Evolutionary conservation across 2,329 filamentous ascomycete species (phyloP).

Genomic region (Xylaria arbuscula): DNA sequence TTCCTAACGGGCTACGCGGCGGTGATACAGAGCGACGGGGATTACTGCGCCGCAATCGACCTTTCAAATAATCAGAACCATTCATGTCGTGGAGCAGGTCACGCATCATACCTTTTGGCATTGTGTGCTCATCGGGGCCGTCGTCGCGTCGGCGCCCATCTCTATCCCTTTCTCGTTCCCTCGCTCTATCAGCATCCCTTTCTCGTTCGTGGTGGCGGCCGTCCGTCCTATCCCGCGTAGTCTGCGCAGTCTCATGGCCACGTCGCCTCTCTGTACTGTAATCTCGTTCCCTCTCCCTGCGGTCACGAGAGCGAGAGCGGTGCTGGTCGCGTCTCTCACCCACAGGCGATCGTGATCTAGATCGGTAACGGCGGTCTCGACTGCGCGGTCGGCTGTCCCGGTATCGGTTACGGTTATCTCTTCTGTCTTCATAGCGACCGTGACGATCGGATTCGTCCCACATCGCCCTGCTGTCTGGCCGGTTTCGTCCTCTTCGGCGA

Average conservation of each 20-base stretch:
- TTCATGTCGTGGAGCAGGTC: neutral
- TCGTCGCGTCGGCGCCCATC: slow-evolving; percentile 42
- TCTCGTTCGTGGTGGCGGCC: slow-evolving; percentile 36
- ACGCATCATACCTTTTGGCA: slow-evolving; percentile 38
- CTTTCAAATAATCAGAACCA: slow-evolving; percentile 35
- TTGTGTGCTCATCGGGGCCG: slow-evolving; percentile 35
- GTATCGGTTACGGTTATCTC: slow-evolving; percentile 48
- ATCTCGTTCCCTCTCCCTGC: slow-evolving; percentile 54
- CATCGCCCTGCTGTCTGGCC: slow-evolving; percentile 69
- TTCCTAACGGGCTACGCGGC: slow-evolving; percentile 38
- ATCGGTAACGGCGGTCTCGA: slow-evolving; percentile 45
- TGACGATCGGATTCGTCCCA: slow-evolving; percentile 66
- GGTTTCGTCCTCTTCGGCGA: slow-evolving; percentile 52
- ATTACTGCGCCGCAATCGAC: slow-evolving; percentile 40
- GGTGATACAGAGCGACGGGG: slow-evolving; percentile 42
- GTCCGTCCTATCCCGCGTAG: slow-evolving; percentile 28
- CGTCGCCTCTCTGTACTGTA: slow-evolving; percentile 52
- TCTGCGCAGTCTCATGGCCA: slow-evolving; percentile 33
- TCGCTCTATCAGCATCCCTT: slow-evolving; percentile 22
- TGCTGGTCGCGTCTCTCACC: slow-evolving; percentile 50
- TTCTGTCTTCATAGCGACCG: slow-evolving; percentile 49
- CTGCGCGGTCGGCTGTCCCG: slow-evolving; percentile 49
- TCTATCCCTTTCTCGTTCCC: slow-evolving; percentile 28
- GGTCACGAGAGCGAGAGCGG: slow-evolving; percentile 52
- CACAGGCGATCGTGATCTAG: slow-evolving; percentile 45